phyloP scores from a whole-genome alignment of 495 filamentous ascomycete species.

The Penicillium nucicola region DNA sequence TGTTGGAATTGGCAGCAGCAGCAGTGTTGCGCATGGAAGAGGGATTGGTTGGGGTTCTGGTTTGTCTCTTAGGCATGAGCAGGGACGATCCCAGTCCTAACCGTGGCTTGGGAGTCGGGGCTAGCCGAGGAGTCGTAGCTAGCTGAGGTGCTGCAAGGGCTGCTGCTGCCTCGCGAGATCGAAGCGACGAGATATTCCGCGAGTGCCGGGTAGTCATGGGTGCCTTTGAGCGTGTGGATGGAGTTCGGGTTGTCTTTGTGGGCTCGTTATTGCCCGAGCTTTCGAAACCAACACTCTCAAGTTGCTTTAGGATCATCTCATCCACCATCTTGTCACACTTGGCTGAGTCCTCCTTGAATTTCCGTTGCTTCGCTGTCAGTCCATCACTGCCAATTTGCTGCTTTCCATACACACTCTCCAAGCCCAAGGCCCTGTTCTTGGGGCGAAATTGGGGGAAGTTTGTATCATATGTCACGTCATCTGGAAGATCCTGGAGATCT shows the following conservation, averaged over 20 bases:
- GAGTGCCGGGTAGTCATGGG: conserved; percentile 22
- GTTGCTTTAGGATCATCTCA: conserved; percentile 58
- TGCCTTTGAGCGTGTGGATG: conserved; percentile 22
- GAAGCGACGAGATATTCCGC: conserved; percentile 41
- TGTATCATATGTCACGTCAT: conserved; percentile 65
- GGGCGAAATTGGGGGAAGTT: conserved; percentile 51
- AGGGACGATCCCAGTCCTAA: conserved; percentile 30
- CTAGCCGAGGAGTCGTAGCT: conserved; percentile 33
- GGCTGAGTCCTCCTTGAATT: conserved; percentile 52
- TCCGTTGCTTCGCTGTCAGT: conserved; percentile 57
- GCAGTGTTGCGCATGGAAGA: conserved; percentile 58
- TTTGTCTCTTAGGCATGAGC: conserved; percentile 39
- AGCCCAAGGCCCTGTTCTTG: conserved; percentile 67
- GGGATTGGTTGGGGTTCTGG: conserved; percentile 38
- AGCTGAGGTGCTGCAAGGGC: conserved; percentile 46
- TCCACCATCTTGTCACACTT: conserved; percentile 49
- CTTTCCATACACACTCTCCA: conserved; percentile 56
- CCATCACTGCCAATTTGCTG: conserved; percentile 67
- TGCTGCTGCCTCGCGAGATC: conserved; percentile 52
- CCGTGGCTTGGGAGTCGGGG: conserved; percentile 40
- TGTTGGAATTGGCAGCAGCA: conserved; percentile 64
- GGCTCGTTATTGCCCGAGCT: conserved; percentile 32
- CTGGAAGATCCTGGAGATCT: conserved; percentile 73
- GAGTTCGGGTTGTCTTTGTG: conserved; percentile 9
- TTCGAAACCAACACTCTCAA: conserved; percentile 56